phyloP scores from a whole-genome alignment of 257 asterid species.

The Fraxinus cuspidata region DNA sequence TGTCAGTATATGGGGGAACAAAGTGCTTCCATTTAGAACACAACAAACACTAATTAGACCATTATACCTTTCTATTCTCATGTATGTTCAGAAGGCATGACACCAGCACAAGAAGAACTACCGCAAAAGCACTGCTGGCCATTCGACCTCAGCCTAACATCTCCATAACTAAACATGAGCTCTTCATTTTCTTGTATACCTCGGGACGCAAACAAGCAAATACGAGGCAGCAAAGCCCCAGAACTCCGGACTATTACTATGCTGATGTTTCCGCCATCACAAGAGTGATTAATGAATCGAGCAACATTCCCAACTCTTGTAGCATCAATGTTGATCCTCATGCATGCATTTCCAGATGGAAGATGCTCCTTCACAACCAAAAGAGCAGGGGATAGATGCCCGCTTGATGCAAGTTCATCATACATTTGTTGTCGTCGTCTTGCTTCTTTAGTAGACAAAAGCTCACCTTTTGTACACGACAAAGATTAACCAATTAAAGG shows the following conservation, averaged over 20 bases:
- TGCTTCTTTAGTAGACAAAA: constrained; percentile 72
- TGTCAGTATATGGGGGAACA: background rate
- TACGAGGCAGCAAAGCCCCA: constrained; percentile 83
- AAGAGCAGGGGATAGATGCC: constrained; percentile 56
- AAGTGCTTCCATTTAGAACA: background rate
- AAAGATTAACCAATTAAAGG: background rate
- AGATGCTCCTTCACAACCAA: constrained; percentile 86
- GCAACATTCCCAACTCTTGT: constrained; percentile 76
- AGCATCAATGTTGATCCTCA: constrained; percentile 88
- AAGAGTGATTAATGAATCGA: constrained; percentile 86
- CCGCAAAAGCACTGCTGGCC: constrained; percentile 73
- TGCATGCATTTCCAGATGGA: constrained; percentile 62
- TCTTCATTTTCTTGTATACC: constrained; percentile 68
- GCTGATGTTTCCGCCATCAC: constrained; percentile 85
- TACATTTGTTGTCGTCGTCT: constrained; percentile 59
- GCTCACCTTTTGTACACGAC: constrained; percentile 57
- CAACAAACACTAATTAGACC: background rate
- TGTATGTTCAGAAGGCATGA: constrained; percentile 76
- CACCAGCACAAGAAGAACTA: constrained; percentile 59
- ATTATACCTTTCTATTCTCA: constrained; percentile 33
- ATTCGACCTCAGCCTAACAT: constrained; percentile 38
- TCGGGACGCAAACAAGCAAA: constrained; percentile 72
- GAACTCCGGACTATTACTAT: constrained; percentile 62
- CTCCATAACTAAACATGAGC: constrained; percentile 85
- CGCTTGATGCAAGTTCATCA: constrained; percentile 45